A percentile compares a stretch with the other conserved stretches of the same genome.
These are phyloP conservation scores for Alternaria viburni DNA, from an alignment of 2,329 filamentous ascomycete genomes.

Conservation along the genomic window DNA sequence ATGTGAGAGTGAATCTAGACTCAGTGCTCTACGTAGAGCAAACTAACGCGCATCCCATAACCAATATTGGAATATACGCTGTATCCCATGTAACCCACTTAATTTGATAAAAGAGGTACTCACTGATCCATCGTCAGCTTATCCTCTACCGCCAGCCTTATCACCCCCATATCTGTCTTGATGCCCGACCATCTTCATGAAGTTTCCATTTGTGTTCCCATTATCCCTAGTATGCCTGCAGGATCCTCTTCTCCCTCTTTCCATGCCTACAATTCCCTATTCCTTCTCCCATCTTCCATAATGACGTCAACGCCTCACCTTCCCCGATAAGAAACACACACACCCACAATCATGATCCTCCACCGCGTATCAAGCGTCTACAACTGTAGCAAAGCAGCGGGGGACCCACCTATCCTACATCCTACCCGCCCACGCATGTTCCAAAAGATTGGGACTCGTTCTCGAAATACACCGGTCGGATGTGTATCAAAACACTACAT, in stretches of 20 bases:
- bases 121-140: neutral
- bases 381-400: neutral
- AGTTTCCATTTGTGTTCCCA: accelerated
- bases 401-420: neutral
- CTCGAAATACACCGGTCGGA: too few relatives aligned
- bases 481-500: too few relatives aligned
- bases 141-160: neutral
- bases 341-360: neutral
- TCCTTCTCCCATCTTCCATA: neutral
- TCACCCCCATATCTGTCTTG: neutral
- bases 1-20: neutral
- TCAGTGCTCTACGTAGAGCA: neutral
- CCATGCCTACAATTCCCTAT: too few relatives aligned
- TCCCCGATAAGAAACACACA: neutral
- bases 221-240: neutral
- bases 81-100: neutral
- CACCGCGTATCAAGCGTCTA: neutral
- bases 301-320: neutral
- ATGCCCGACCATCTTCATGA: neutral
- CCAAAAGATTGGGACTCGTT: neutral
- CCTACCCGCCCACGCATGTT: neutral
- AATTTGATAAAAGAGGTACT: neutral
- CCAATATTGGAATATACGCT: neutral
- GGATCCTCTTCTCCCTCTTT: neutral
- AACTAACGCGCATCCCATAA: neutral